Evolutionary conservation across 2,329 filamentous ascomycete species (phyloP), one percentile per base, ranked within the genome.

Genomic region (Pyrenophora graminea): DNA sequence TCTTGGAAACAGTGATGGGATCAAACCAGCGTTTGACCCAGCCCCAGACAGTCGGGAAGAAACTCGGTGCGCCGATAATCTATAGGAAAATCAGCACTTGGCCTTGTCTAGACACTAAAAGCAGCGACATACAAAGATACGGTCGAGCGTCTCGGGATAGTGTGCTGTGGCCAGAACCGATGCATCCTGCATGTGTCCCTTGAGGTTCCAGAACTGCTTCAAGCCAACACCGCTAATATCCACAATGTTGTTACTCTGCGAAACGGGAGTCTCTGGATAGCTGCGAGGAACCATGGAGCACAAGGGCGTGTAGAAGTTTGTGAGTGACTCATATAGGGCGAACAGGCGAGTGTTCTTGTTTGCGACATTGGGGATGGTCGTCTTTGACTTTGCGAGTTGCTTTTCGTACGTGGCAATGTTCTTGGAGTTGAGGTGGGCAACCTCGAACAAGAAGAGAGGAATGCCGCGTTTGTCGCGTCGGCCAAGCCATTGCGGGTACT

Each of bases 401-500:
- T 88, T 89, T 69, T 93, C 89, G 75, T 96, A 96, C 49, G 85
- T 82, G 37, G 85, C 77, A 62, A 97, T 86, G 30, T 87, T 88
- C 77, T 96, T 95, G 69, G 82, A 83, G 77, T 95, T 89, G 63
- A 97, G 82, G 52, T 89, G 85, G 55, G 84, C 84, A 71, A 97
- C 90, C 75, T 95, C 90, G 75, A 89, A 97, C 54, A 97, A 84
- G 74, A 94, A 97, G 62, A 97, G 82, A 6, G 93, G 93, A 56
- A 96, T 96, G 61, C 93, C 93, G 62, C 91, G 88, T 63, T 85
- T 88, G 76, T 97, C 93, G 62, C 92, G 85, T 59, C 91, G 88
- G 48, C 93, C 93, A 17, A 90, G 95, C 89, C 91, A 97, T 84
- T 96, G 91, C 19, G 92, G 91, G 69, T 96, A 96, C 88, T 92